Conservation (phyloP, 108 stramenopile species). For the Fragilaria crotonensis region DNA sequence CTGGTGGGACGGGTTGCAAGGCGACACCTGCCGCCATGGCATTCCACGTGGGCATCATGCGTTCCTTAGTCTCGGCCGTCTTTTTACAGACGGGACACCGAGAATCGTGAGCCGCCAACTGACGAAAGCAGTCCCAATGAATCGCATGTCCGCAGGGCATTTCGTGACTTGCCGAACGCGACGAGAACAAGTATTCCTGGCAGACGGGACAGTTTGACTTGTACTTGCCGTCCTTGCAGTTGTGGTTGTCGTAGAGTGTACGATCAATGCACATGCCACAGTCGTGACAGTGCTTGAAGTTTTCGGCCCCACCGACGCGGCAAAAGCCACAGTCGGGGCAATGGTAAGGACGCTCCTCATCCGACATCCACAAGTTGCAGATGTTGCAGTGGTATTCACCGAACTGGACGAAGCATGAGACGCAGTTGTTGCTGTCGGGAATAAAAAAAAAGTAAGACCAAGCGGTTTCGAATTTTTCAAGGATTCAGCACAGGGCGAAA, state of each 20-base stretch:
- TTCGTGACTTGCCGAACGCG: constrained; percentile 43
- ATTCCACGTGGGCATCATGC: constrained; percentile 71
- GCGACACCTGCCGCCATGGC: constrained; percentile 76
- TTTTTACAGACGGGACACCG: constrained; percentile 84
- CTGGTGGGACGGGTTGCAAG: constrained; percentile 73
- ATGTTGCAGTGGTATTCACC: constrained; percentile 78
- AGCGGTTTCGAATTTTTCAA: neutral
- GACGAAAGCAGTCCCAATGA: constrained; percentile 71
- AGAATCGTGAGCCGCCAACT: constrained; percentile 61
- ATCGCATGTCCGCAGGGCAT: constrained; percentile 82
- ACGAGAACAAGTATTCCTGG: constrained; percentile 70
- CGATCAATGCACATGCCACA: constrained; percentile 86
- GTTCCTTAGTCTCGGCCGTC: constrained; percentile 73
- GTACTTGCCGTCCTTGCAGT: constrained; percentile 80
- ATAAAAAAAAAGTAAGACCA: neutral
- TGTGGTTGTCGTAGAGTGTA: constrained; percentile 57
- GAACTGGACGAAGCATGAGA: constrained; percentile 57
- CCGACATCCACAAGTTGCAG: constrained; percentile 83
- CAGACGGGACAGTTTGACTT: constrained; percentile 79
- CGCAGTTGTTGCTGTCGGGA: constrained; percentile 51
- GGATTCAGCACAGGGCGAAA: neutral
- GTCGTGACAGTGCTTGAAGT: constrained; percentile 75
- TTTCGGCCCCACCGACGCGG: constrained; percentile 75
- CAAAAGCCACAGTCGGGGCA: constrained; percentile 80
- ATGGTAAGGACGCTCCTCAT: constrained; percentile 72